A percentile compares a stretch with the other conserved stretches of the same genome.
Conservation (phyloP, 441 rosid genomes). For the Pelargonium cotyledonis region DNA sequence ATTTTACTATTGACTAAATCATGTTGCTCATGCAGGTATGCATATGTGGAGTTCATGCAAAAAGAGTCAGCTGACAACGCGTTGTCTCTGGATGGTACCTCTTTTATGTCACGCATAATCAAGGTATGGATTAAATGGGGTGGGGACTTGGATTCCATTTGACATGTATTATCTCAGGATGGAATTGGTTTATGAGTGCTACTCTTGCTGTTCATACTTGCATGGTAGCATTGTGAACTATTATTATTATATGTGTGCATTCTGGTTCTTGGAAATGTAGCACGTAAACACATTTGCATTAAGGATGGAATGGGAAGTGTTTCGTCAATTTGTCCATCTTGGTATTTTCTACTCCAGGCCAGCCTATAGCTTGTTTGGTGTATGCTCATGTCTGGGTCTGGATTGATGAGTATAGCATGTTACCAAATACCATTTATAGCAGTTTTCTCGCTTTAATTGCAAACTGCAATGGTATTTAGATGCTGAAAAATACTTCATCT, state of each 20-base stretch:
- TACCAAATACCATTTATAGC: neutral
- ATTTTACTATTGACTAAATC: conserved; percentile 5
- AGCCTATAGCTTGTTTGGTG: no score
- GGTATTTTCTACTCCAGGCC: no score
- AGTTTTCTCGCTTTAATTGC: neutral
- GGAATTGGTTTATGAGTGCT: no score
- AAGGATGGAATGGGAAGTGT: no score
- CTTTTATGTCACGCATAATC: conserved; percentile 87
- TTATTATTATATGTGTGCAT: no score
- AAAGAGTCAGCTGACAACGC: conserved; percentile 91
- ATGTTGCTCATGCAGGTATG: conserved; percentile 48
- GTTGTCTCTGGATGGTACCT: conserved; percentile 72
- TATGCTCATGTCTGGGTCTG: neutral
- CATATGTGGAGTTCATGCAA: conserved; percentile 64
- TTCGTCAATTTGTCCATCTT: no score
- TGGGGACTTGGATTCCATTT: neutral
- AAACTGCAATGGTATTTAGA: conserved; percentile 1
- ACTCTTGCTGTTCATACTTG: no score
- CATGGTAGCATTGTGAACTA: no score
- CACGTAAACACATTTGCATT: no score
- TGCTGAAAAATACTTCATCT: conserved; percentile 14
- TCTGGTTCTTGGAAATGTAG: no score
- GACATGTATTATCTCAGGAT: no score
- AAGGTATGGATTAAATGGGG: conserved; percentile 38
- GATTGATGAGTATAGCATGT: neutral